phyloP scores from a whole-genome alignment of 371 early-diverging fungal genomes.

The Smittium culicis region DNA sequence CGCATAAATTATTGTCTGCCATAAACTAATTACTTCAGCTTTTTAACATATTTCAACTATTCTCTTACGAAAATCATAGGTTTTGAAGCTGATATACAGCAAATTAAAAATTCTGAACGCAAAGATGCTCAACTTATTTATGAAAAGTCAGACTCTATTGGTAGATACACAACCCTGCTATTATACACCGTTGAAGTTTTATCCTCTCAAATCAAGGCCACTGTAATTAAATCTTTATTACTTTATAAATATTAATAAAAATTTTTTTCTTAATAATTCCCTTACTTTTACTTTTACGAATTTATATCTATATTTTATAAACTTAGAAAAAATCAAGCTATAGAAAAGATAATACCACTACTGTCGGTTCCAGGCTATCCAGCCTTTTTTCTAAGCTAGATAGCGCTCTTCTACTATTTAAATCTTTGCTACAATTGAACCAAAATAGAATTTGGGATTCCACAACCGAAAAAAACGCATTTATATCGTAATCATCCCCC shows the following conservation, averaged over 20 bases:
- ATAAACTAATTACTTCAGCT: too few species aligned
- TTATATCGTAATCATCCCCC: constrained; percentile 5
- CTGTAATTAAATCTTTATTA: background rate
- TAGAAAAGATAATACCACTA: background rate
- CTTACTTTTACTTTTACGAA: too few species aligned
- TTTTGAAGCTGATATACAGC: background rate
- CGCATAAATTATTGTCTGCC: too few species aligned
- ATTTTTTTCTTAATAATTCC: background rate
- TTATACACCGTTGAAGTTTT: background rate
- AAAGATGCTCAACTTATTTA: background rate
- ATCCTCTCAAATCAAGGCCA: background rate
- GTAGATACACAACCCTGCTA: background rate
- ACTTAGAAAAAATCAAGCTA: background rate
- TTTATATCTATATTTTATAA: background rate
- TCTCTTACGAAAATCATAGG: too few species aligned
- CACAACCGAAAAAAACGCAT: background rate
- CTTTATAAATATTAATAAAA: background rate
- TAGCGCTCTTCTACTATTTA: constrained; percentile 1
- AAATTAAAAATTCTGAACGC: background rate
- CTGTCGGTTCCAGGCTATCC: background rate
- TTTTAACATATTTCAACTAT: too few species aligned
- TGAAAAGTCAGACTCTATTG: background rate
- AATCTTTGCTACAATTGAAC: background rate
- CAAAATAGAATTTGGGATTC: background rate
- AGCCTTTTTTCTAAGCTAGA: background rate